These are phyloP conservation scores for Citrus inodora DNA, from an alignment of 345 rosid genomes.

Conservation along the genomic window DNA sequence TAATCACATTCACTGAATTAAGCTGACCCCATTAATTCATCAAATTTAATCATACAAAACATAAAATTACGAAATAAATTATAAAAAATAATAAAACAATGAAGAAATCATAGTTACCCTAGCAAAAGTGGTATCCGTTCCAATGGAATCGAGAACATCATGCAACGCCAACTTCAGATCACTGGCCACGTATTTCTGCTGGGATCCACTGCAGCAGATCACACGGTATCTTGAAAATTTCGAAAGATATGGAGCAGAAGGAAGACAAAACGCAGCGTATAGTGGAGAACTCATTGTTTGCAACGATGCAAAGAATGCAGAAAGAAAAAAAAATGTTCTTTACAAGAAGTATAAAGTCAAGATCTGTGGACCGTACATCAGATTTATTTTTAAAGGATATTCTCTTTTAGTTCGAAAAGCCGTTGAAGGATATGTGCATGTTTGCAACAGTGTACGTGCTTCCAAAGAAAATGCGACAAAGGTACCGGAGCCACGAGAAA, in stretches of 20 bases:
- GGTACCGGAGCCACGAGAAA: too few relatives aligned
- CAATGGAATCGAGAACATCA: conserved; percentile 37
- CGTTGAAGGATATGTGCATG: too few relatives aligned
- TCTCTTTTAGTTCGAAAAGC: too few relatives aligned
- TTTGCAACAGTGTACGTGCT: too few relatives aligned
- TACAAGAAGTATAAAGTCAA: too few relatives aligned
- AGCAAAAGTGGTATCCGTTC: conserved; percentile 37
- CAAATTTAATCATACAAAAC: neutral
- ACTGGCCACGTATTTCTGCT: conserved; percentile 1
- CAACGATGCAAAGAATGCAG: too few relatives aligned
- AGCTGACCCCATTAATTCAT: neutral
- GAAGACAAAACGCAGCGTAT: conserved; percentile 5
- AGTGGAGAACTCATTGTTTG: neutral
- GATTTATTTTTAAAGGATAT: too few relatives aligned
- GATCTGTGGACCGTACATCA: too few relatives aligned
- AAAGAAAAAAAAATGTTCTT: too few relatives aligned
- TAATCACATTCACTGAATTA: neutral
- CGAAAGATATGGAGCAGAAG: neutral
- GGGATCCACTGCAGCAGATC: conserved; percentile 16
- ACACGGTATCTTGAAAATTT: conserved; percentile 6
- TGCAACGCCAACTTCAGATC: conserved; percentile 32
- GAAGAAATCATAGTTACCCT: conserved; percentile 21
- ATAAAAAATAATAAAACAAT: neutral
- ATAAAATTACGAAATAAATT: neutral
- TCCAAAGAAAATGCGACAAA: too few relatives aligned